A percentile compares a stretch with the other conserved stretches of the same genome.
Conservation (phyloP, 225 moss, liverwort and hornwort species). For the Rhytidiadelphus loreus region DNA sequence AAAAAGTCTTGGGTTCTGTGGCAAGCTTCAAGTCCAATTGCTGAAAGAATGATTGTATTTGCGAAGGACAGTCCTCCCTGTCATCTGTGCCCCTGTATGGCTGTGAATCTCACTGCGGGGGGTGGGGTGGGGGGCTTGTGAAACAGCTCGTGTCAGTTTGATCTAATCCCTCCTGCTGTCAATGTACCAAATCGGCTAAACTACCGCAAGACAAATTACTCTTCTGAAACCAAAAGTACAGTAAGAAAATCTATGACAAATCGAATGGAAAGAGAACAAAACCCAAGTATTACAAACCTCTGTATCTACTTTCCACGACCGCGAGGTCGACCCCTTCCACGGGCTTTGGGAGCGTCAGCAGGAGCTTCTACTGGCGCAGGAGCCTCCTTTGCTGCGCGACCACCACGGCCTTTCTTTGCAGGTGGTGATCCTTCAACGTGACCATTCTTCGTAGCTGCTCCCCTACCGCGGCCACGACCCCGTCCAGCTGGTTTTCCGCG, state of each 20-base stretch:
- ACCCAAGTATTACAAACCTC: not conserved
- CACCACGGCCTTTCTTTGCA: conserved; percentile 36
- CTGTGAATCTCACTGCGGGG: not conserved
- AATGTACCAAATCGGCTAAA: conserved; percentile 28
- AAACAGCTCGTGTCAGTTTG: not conserved
- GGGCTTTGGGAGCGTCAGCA: conserved; percentile 26
- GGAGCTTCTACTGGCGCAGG: conserved; percentile 5
- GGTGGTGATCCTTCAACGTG: conserved; percentile 23
- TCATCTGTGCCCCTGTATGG: conserved; percentile 9
- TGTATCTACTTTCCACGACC: conserved; percentile 45
- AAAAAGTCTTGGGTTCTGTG: not conserved
- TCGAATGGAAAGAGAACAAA: not conserved
- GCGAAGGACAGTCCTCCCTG: conserved; percentile 7
- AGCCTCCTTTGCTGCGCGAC: conserved; percentile 18
- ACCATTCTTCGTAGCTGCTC: conserved; percentile 37
- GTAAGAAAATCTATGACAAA: not conserved
- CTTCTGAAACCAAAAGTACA: conserved; percentile 1
- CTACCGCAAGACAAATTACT: conserved; percentile 6
- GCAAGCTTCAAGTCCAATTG: conserved; percentile 19
- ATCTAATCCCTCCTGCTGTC: conserved; percentile 11
- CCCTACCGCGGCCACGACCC: conserved; percentile 41
- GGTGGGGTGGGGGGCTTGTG: not conserved
- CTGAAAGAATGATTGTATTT: conserved; percentile 32
- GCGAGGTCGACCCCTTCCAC: conserved; percentile 48
- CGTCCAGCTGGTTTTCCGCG: conserved; percentile 36